Evolutionary conservation across 2,329 filamentous ascomycete species (phyloP).

Genomic region (Hortaea werneckii): DNA sequence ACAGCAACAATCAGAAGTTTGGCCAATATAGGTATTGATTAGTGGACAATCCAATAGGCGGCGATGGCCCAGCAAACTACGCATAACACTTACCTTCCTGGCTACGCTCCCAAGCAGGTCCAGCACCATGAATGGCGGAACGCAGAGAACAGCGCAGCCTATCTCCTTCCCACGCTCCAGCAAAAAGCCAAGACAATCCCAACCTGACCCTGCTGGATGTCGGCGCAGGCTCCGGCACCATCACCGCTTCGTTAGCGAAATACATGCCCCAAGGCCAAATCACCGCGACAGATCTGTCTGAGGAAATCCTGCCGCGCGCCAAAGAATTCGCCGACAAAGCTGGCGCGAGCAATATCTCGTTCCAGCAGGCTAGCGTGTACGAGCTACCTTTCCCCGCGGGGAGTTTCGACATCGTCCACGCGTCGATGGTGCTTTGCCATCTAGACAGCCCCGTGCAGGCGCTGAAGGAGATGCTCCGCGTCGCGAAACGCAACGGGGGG

Average conservation of each 20-base stretch:
- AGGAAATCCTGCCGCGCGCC: constrained; percentile 33
- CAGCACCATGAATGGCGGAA: constrained; percentile 37
- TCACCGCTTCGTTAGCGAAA: constrained; percentile 34
- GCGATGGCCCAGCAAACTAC: constrained; percentile 1
- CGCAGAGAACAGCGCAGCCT: constrained; percentile 31
- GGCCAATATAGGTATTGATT: no score
- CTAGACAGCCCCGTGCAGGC: constrained; percentile 41
- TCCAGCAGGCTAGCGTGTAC: constrained; percentile 27
- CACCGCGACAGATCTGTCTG: constrained; percentile 36
- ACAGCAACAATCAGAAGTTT: no score
- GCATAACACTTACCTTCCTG: constrained; percentile 28
- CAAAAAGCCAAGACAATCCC: constrained; percentile 12
- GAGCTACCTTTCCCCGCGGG: constrained; percentile 32
- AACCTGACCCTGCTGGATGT: constrained; percentile 35
- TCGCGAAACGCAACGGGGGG: constrained; percentile 41
- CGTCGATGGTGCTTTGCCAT: constrained; percentile 50
- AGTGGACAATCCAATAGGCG: no score
- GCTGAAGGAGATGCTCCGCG: constrained; percentile 44
- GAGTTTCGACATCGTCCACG: constrained; percentile 50
- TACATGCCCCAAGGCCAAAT: constrained; percentile 35
- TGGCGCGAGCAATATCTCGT: constrained; percentile 31
- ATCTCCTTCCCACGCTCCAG: constrained; percentile 24
- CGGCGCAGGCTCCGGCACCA: constrained; percentile 41
- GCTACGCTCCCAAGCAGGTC: constrained; percentile 32
- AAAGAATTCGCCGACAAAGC: constrained; percentile 25